Base-by-base conservation (phyloP, 2,329 filamentous ascomycete genomes). In the Mycosphaerella sp. region DNA sequence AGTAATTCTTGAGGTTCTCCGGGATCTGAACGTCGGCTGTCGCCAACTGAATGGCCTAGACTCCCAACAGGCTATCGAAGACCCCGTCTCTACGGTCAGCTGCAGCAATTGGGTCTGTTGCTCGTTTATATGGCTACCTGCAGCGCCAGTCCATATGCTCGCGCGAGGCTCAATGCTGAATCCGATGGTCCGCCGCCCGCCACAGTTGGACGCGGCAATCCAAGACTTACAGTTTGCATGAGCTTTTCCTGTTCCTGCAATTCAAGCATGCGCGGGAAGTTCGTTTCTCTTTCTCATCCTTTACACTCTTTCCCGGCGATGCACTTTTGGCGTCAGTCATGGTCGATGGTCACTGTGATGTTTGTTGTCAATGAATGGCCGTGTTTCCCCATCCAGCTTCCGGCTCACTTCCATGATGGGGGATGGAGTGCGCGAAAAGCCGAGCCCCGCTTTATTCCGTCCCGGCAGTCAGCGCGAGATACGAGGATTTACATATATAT, bases 191-290 rank as follows among this genome's bases (percentile, higher is more conserved):
- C 6, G 26, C 4, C 6, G 26, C 4, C 26, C 26, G 4, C 4
- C 26, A 26, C 26, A 26, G 26, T 6, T 26, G 26, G 26, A 26
- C 26, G 26, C 26, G 32, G 40, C 38, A 29, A 29, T 29, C 26
- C 26, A 29, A 29, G 26, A 71, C 76, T 69, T 70, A 78, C 76
- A 78, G 66, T 60, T 78, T 74, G 66, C 76, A 78, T 61, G 74
- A 74, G 40, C 73, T 75, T 64, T 78, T 78, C 56, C 76, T 71
- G 59, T 74, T 72, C 40, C 76, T 68, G 62, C 76, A 78, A 59
- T 74, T 72, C 49, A 76, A 62, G 65, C 74, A 78, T 42, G 76
- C 75, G 57, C 74, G 50, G 39, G 55, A 57, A 7, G 57, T 59
- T 9, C 60, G 38, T 43, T 59, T 61, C 53, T 62, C 60, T 48